Evolutionary conservation across 2,329 filamentous ascomycete genomes (phyloP).

Genomic region (Emydomyces testavorans): DNA sequence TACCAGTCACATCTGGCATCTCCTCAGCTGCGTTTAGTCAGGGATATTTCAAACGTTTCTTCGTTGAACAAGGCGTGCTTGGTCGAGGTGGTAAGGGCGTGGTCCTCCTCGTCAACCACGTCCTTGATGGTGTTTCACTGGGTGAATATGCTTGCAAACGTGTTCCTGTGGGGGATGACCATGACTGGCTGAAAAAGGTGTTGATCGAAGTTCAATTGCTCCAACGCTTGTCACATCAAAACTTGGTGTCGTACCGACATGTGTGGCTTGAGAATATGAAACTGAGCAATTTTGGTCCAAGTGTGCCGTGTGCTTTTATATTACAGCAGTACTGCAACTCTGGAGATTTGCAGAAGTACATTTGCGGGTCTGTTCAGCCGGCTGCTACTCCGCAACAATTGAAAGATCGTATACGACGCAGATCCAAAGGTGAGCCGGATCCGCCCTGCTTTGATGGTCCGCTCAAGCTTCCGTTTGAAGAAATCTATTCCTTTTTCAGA

Average conservation of each 20-base stretch:
- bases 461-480: conserved; percentile 61
- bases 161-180: conserved; percentile 88
- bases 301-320: conserved; percentile 89
- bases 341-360: conserved; percentile 78
- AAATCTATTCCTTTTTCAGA: conserved; percentile 93
- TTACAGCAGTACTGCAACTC: conserved; percentile 95
- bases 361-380: conserved; percentile 57
- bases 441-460: conserved; percentile 43
- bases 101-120: conserved; percentile 82
- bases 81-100: conserved; percentile 90
- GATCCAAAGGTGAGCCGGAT: conserved; percentile 66
- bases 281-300: conserved; percentile 75
- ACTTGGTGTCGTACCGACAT: conserved; percentile 90
- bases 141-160: conserved; percentile 95
- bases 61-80: conserved; percentile 74
- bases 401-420: conserved; percentile 73
- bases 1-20: conserved; percentile 49
- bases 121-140: conserved; percentile 76
- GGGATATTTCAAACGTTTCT: conserved; percentile 86
- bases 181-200: conserved; percentile 90
- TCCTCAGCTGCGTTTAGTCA: conserved; percentile 78
- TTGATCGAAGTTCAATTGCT: conserved; percentile 86
- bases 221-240: conserved; percentile 83
- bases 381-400: conserved; percentile 64
- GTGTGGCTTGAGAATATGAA: conserved; percentile 90